Base-by-base conservation (phyloP, 2,329 filamentous ascomycete genomes). In the Fonsecaea erecta region DNA sequence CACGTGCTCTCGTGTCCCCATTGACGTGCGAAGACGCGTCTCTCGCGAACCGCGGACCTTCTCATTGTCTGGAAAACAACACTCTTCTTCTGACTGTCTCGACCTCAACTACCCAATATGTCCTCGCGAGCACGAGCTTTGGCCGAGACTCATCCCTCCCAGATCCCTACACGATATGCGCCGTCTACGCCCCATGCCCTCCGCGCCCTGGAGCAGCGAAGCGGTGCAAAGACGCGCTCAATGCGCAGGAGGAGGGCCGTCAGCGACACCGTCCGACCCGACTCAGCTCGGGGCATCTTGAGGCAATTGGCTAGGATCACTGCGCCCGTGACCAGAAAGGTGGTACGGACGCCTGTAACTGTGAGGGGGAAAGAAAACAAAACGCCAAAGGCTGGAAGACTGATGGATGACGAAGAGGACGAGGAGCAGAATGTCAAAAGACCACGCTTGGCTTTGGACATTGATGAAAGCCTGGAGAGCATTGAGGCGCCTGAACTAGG, bases 181-280 rank as follows among this genome's bases (percentile, higher is more conserved):
- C 84, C 84, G 8, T 81, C 83, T 4, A 86, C 84, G 16, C 84
- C 84, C 0, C 82, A 85, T 77, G 83, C 82, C 28, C 79, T 85
- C 62, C 79, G 82, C 48, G 84, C 84, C 9, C 76, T 85, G 30
- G 81, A 85, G 73, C 81, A 84, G 70, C 82, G 84, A 30, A 68
- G 67, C 53, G 66, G 64, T 12, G 64, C 60, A 26, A 64, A 61
- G 26, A 64, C 65, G 9, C 63, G 65, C 21, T 56, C 77, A 75
- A 43, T 59, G 3, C 64, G 64, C 21, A 65, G 40, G 26, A 64
- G 43, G 30, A 60, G 67, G 6, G 62, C 64, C 16, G 48, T 58
- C 40, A 63, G 63, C 43, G 63, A 62, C 30, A 52, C 56, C 28
- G 82, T 61, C 80, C 83, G 70, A 75, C 83, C 68, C 46, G 84